Base-by-base conservation (phyloP, 495 filamentous ascomycete genomes). In the Friedmanniomyces endolithicus region DNA sequence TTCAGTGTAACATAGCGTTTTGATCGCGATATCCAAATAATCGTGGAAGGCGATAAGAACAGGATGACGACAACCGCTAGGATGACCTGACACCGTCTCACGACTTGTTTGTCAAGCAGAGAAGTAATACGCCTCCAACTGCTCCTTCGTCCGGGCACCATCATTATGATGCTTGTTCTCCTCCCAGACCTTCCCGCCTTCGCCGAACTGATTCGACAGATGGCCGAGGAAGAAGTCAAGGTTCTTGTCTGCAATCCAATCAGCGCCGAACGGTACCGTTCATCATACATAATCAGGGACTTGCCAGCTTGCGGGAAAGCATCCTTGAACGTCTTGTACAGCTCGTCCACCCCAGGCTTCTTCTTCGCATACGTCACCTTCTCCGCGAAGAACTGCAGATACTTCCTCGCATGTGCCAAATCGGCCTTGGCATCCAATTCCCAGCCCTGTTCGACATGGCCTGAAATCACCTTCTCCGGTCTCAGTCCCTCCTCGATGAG, bases 391-490 rank as follows among this genome's bases (percentile, higher is more conserved):
- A 69, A 49, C 0, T 62, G 49, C 9, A 58, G 48, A 23, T 58
- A 58, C 48, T 53, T 53, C 12, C 55, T 24, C 14, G n/a, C 53
- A 29, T 69, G 65, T 1, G 55, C 61, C 1, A 67, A 56, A 56
- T 67, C 67, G 3, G 55, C 63, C 17, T 55, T 23, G 2, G 57
- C 58, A 48, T 69, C 56, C 14, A 65, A 53, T 52, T 61, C 56
- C 67, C 63, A 69, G 2, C 65, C 65, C 1, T 12, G 22, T 17
- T 65, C 65, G 20, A 69, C 55, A 37, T 69, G 67, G 22, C 63
- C 67, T 0, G 63, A 59, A 25, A 69, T 65, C 0, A 66, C 44
- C 22, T 63, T 67, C 11, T 20, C 16, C 0, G 64, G 61, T 2
- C 59, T 20, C 11, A 67, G 54, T 0, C 52, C 53, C 16, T 14